Percentiles rank a stretch among this genome's conserved stretches.
Conservation (phyloP, 345 rosid genomes). For the Laguncularia racemosa region DNA sequence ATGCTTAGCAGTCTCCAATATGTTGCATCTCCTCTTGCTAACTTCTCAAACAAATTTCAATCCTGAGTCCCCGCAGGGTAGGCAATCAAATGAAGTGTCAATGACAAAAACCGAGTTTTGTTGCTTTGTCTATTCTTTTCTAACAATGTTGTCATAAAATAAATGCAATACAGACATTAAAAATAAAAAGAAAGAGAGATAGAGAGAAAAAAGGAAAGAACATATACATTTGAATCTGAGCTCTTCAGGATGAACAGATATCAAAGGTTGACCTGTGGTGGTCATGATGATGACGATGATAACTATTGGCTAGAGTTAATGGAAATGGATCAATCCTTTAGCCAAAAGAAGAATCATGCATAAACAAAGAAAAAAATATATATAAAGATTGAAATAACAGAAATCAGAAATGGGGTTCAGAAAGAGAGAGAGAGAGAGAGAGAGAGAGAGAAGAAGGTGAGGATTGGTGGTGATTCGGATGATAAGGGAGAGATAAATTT, state of each 20-base stretch:
- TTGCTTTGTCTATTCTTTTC: no score
- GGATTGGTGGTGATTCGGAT: no score
- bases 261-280: slow-evolving; percentile 52
- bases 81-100: no score
- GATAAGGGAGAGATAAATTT: background rate
- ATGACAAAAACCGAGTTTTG: no score
- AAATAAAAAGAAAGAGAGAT: background rate
- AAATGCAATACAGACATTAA: background rate
- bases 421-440: background rate
- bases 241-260: slow-evolving; percentile 93
- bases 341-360: background rate
- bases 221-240: slow-evolving; percentile 73
- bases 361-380: slow-evolving; percentile 2
- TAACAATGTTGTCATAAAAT: background rate
- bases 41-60: no score
- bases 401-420: background rate
- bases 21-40: no score
- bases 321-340: background rate
- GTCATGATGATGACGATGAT: slow-evolving; percentile 37
- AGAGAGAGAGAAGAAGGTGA: background rate
- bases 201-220: slow-evolving; percentile 6
- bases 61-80: no score
- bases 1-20: no score
- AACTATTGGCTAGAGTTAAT: no score
- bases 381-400: background rate